These are phyloP conservation scores for Botrytis medusae DNA, from an alignment of 2,329 filamentous ascomycete species.

Conservation along the genomic window DNA sequence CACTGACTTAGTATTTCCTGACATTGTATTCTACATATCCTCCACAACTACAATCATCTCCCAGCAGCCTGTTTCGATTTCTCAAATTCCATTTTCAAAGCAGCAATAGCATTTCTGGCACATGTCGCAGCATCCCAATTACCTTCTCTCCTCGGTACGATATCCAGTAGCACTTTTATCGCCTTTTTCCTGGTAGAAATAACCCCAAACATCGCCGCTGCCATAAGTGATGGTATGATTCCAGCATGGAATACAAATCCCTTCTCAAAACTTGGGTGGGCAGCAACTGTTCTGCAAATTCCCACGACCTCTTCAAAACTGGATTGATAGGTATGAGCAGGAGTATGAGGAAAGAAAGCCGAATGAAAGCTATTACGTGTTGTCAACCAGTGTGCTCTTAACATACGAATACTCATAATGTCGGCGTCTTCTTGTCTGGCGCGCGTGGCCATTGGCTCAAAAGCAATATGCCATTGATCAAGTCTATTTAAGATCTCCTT, in stretches of 20 bases:
- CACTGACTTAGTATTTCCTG: neutral
- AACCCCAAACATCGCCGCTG: slow-evolving; percentile 3
- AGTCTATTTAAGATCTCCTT: slow-evolving; percentile 4
- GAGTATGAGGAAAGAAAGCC: slow-evolving; percentile 8
- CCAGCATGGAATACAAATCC: slow-evolving; percentile 17
- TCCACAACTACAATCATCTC: neutral
- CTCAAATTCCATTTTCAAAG: neutral
- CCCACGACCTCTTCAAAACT: slow-evolving; percentile 10
- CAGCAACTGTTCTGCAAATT: neutral
- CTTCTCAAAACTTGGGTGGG: slow-evolving; percentile 4
- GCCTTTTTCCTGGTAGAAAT: slow-evolving; percentile 3
- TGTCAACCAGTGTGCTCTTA: slow-evolving; percentile 5
- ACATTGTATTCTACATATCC: neutral
- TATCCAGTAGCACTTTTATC: slow-evolving; percentile 8
- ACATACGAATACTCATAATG: neutral
- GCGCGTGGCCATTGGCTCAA: slow-evolving; percentile 1
- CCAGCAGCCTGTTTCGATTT: neutral
- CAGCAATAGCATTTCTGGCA: slow-evolving; percentile 12
- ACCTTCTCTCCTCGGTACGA: slow-evolving; percentile 20
- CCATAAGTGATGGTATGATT: neutral
- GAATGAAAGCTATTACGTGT: slow-evolving; percentile 9
- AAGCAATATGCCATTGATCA: slow-evolving; percentile 14
- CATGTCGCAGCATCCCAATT: slow-evolving; percentile 11
- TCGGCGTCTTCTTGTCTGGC: neutral
- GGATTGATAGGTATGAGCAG: neutral